Evolutionary conservation across 1,139 yeast genomes (phyloP).

Genomic region (Sugiyamaella paludigena): DNA sequence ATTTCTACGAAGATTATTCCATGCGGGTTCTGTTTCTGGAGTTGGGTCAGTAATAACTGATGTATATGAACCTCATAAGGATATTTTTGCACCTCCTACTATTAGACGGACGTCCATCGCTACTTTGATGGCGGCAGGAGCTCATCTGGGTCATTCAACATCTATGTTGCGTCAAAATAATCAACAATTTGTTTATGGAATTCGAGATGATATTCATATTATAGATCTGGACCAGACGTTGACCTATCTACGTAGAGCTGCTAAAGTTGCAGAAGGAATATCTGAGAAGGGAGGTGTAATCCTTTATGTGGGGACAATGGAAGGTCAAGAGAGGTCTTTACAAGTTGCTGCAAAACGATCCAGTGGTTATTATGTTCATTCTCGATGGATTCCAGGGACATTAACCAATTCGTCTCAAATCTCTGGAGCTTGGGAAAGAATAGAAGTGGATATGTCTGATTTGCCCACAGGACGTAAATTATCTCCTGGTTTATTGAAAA

Average conservation of each 20-base stretch:
- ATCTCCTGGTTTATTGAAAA: constrained; percentile 38
- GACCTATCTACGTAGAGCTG: constrained; percentile 70
- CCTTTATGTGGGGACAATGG: constrained; percentile 78
- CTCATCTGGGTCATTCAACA: constrained; percentile 88
- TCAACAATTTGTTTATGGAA: constrained; percentile 85
- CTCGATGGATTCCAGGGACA: constrained; percentile 94
- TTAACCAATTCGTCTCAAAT: constrained; percentile 81
- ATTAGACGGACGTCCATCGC: constrained; percentile 60
- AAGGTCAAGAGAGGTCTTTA: constrained; percentile 72
- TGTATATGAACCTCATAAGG: constrained; percentile 69
- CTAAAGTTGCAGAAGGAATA: constrained; percentile 74
- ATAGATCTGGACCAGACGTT: constrained; percentile 86
- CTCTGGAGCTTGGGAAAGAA: constrained; percentile 54
- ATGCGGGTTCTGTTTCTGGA: constrained; percentile 49
- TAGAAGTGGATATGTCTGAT: constrained; percentile 68
- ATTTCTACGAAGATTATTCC: constrained; percentile 64
- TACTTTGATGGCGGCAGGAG: constrained; percentile 84
- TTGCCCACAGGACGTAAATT: constrained; percentile 58
- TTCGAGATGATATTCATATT: constrained; percentile 81
- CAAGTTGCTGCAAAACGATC: constrained; percentile 77
- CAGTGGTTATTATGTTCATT: constrained; percentile 76
- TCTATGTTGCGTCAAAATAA: constrained; percentile 79
- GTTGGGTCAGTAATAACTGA: constrained; percentile 63
- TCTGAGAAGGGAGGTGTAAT: constrained; percentile 83
- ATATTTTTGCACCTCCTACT: constrained; percentile 57